Evolutionary conservation across 331 rosid genomes (phyloP).

Genomic region (Rhamnella rubrinervis): DNA sequence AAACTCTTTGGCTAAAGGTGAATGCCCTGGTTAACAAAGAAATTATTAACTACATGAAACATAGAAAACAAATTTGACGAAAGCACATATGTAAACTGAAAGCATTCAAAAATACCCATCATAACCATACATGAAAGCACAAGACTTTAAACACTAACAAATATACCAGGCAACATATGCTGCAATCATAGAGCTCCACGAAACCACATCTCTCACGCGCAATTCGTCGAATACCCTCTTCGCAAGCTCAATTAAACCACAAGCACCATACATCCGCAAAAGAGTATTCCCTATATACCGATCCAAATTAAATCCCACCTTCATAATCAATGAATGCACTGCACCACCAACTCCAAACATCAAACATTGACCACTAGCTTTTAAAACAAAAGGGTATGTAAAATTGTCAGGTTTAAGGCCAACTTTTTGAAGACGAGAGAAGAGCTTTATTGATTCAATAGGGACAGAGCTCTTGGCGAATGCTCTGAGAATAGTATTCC

Average conservation of each 20-base stretch:
- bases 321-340: constrained; percentile 40
- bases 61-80: not conserved
- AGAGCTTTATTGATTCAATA: constrained; percentile 33
- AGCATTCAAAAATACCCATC: not conserved
- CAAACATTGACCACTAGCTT: constrained; percentile 38
- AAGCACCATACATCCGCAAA: constrained; percentile 43
- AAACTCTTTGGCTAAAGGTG: too few relatives aligned
- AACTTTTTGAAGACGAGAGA: constrained; percentile 30
- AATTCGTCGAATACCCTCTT: constrained; percentile 52
- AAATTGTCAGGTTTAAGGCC: constrained; percentile 43
- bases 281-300: constrained; percentile 38
- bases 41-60: not conserved
- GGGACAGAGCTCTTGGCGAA: constrained; percentile 32
- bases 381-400: constrained; percentile 52
- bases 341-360: constrained; percentile 29
- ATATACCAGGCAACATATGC: constrained; percentile 37
- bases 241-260: constrained; percentile 21
- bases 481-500: constrained; percentile 48
- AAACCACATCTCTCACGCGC: constrained; percentile 50
- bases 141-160: not conserved
- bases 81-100: not conserved
- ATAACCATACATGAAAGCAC: not conserved
- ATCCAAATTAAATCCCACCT: constrained; percentile 36
- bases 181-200: constrained; percentile 63
- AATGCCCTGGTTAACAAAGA: not conserved